Conservation (phyloP, 106 monocot species). For the Xerophyta viscosa region DNA sequence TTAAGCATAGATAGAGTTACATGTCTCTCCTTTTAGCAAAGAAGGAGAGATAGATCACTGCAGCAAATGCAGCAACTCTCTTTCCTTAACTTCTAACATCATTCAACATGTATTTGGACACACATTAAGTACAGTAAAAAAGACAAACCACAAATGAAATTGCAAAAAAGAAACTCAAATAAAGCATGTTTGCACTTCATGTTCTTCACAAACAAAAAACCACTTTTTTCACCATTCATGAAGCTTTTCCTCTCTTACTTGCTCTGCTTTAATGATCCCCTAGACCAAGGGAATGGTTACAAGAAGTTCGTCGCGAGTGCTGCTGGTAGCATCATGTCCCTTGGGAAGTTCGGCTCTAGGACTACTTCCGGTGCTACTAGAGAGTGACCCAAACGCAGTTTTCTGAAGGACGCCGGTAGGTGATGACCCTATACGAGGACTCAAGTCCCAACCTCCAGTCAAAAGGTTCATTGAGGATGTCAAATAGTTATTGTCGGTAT, state of each 20-base stretch:
- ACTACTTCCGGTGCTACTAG: conserved; percentile 82
- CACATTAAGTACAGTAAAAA: too few species aligned
- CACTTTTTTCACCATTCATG: background rate
- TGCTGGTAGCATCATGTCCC: conserved; percentile 21
- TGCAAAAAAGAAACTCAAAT: too few species aligned
- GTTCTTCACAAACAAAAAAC: background rate
- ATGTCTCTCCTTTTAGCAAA: too few species aligned
- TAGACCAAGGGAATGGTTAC: conserved; percentile 41
- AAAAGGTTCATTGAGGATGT: conserved; percentile 52
- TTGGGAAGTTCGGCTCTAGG: conserved; percentile 49
- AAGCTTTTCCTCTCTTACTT: background rate
- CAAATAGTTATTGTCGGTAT: conserved; percentile 24
- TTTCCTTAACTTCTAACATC: too few species aligned
- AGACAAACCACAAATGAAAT: too few species aligned
- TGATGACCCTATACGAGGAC: conserved; percentile 40
- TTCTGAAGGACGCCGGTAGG: conserved; percentile 85
- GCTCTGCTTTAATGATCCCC: background rate
- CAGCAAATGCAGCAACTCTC: too few species aligned
- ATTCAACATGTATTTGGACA: too few species aligned
- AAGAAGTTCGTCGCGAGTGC: conserved; percentile 46
- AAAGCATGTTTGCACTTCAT: too few species aligned
- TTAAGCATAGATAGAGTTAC: too few species aligned
- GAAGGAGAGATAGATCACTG: too few species aligned
- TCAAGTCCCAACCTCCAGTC: conserved; percentile 49
- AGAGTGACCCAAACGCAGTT: conserved; percentile 54